phyloP scores from a whole-genome alignment of 2,329 filamentous ascomycete species.

The Drechslerella dactyloides region DNA sequence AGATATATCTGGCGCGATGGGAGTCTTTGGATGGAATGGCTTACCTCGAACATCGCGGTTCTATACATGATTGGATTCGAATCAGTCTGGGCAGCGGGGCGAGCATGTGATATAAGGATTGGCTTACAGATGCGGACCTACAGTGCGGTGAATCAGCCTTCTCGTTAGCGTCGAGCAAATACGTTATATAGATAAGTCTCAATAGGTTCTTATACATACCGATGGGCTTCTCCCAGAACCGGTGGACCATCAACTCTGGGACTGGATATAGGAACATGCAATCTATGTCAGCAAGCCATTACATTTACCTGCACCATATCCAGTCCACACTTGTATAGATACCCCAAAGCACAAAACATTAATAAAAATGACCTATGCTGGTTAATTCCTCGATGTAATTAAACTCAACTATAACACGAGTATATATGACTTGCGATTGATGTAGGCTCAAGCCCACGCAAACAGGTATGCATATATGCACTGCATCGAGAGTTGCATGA shows the following conservation, averaged over 20 bases:
- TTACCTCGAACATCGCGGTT: conserved; percentile 82
- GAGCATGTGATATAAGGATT: background rate
- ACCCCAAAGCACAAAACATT: too few species aligned
- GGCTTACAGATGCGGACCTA: conserved; percentile 45
- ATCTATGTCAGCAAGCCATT: too few species aligned
- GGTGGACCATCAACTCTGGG: conserved; percentile 82
- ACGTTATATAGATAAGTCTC: conserved; percentile 68
- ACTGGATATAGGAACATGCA: conserved; percentile 62
- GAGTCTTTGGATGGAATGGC: too few species aligned
- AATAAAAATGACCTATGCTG: too few species aligned
- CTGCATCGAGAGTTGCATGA: conserved; percentile 3
- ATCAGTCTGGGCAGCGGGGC: conserved; percentile 60
- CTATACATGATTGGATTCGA: conserved; percentile 6
- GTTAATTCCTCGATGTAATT: background rate
- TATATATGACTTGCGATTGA: background rate
- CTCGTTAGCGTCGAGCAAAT: conserved; percentile 27
- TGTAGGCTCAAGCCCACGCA: too few species aligned
- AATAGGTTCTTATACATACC: conserved; percentile 59
- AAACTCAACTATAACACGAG: too few species aligned
- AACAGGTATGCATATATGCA: conserved; percentile 2
- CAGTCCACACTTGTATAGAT: too few species aligned
- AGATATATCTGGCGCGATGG: background rate
- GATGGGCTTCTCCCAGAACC: conserved; percentile 75
- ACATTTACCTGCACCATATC: too few species aligned
- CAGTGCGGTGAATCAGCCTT: background rate